Evolutionary conservation across 306 rosid genomes (phyloP), one percentile per base, ranked within the genome.

Genomic region (Fagus crenata): DNA sequence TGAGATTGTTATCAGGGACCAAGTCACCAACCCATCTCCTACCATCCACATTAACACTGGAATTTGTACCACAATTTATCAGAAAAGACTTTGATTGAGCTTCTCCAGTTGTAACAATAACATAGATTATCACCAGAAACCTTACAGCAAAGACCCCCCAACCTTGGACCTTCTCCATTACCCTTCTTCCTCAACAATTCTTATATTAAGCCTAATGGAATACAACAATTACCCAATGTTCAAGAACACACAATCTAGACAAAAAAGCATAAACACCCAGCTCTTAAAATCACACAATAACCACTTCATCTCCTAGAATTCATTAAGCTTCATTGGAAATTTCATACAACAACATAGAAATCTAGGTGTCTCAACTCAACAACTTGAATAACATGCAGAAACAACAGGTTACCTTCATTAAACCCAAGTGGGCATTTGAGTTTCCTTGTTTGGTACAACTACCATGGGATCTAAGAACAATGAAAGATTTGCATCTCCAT

Each of bases 1-100:
- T 85, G 51, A 89, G 69, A 82, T 87, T 89, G 78, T 60, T 77
- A 61, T 81, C 82, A n/a, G 89, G 71, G 36, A 69, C 81, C 83
- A 80, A 84, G 75, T 95, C 98, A 22, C 99, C 96, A 76, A 92
- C 82, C 99, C 99, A 92, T 84, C 32, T 91, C 83, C 97, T 84
- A 65, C 91, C 96, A 82, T 90, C 93, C 76, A 83, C 86, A 81
- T 81, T 83, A 11, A 87, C 85, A 77, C 93, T 88, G 40, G 92
- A 88, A 82, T 88, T 91, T 41, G 97, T 74, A 49, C 99, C 99
- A 84, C 99, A 92, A 53, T 88, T 79, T 40, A 92, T 80, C 58
- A 92, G 88, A 76, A 92, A 28, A 2, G 93, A 86, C 33, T 77
- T 85, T 35, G 84, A 63, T 68, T 92, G 89, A 82, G 93, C 96